phyloP scores from a whole-genome alignment of 2,329 filamentous ascomycete genomes.

The Fusarium nelsonii region DNA sequence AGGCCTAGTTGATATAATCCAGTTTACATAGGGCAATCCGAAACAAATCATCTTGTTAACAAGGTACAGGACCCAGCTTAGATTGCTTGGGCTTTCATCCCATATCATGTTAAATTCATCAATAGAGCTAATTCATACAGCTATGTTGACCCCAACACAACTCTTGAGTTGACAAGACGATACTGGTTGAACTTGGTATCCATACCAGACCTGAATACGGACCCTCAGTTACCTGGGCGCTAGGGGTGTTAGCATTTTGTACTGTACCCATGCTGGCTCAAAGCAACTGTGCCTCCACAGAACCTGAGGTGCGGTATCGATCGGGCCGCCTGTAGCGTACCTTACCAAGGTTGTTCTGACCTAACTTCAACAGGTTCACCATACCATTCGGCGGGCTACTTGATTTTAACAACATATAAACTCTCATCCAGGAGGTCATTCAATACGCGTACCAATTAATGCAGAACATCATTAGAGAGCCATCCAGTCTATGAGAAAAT shows the following conservation, averaged over 20 bases:
- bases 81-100: too few relatives aligned
- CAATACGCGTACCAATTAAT: not conserved
- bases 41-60: not conserved
- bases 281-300: slow-evolving; percentile 13
- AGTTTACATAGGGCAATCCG: not conserved
- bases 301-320: not conserved
- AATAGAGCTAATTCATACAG: not conserved
- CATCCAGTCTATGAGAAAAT: not conserved
- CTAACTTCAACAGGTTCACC: not conserved
- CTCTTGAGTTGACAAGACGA: not conserved
- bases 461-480: not conserved
- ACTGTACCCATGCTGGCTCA: not conserved
- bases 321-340: slow-evolving; percentile 18
- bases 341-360: not conserved
- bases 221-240: too few relatives aligned
- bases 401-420: not conserved
- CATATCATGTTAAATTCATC: not conserved
- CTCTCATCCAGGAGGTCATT: not conserved
- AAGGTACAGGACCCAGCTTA: too few relatives aligned
- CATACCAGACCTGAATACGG: too few relatives aligned
- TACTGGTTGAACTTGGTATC: too few relatives aligned
- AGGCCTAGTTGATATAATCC: not conserved
- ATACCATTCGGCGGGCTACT: not conserved
- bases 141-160: not conserved
- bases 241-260: not conserved